Conservation (phyloP, 305 asterid species). For the Fraxinus velutina region DNA sequence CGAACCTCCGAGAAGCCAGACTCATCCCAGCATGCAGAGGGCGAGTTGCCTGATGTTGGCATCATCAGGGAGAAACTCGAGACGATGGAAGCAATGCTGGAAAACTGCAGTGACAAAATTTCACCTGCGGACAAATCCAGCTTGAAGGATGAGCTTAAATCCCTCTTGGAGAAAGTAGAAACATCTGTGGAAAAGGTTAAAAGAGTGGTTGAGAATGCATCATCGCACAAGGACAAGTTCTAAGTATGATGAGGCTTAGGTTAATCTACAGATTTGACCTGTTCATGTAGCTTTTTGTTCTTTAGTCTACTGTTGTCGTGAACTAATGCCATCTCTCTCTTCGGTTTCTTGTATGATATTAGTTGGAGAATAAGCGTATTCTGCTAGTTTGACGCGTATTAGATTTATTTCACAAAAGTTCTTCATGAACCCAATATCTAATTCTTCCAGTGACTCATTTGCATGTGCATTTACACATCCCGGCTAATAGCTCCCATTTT, state of each 20-base stretch:
- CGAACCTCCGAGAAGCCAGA: conserved; percentile 17
- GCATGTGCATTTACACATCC: background rate
- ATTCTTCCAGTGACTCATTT: background rate
- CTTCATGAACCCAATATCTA: background rate
- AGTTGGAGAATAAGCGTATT: background rate
- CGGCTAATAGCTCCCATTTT: background rate
- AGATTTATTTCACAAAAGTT: background rate
- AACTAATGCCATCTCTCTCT: background rate
- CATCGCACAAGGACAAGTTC: conserved; percentile 15
- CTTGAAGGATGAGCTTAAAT: conserved; percentile 45
- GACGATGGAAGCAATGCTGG: conserved; percentile 36
- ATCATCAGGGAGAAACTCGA: conserved; percentile 36
- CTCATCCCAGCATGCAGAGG: conserved; percentile 14
- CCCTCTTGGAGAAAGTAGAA: conserved; percentile 34
- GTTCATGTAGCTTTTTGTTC: background rate
- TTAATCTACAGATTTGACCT: background rate
- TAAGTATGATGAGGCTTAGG: background rate
- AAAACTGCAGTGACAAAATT: conserved; percentile 32
- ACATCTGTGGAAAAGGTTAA: conserved; percentile 38
- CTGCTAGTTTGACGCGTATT: background rate
- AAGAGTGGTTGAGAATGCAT: conserved; percentile 27
- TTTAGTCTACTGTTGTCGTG: background rate
- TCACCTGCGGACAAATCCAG: conserved; percentile 33
- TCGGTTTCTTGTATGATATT: background rate
- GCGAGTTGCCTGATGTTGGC: conserved; percentile 30